Percentiles rank a stretch among this genome's conserved stretches.
phyloP scores from a whole-genome alignment of 768 basidiomycete species.

The Symmetrospora coprosmae region DNA sequence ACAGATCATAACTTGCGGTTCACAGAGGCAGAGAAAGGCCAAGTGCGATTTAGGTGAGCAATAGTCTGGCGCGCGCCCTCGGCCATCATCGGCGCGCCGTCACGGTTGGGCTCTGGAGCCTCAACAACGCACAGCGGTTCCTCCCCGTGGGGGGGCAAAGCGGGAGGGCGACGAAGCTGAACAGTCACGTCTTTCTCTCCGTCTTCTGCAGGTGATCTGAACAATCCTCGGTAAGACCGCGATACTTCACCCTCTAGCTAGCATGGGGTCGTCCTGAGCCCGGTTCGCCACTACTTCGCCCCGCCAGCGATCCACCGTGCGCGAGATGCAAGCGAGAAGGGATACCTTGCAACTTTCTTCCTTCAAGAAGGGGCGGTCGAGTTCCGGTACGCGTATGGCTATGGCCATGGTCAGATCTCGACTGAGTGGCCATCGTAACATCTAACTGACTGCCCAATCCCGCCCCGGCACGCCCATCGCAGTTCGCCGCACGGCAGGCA shows the following conservation, averaged over 20 bases:
- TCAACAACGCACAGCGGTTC: neutral
- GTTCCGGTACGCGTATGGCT: constrained; percentile 1
- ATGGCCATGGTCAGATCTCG: neutral
- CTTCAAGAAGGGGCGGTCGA: constrained; percentile 19
- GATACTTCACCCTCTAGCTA: neutral
- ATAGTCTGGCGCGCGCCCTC: neutral
- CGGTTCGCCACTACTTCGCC: neutral
- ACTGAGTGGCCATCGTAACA: neutral
- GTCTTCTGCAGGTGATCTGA: constrained; percentile 18
- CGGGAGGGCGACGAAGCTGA: neutral
- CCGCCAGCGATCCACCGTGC: constrained; percentile 28
- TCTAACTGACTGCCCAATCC: neutral
- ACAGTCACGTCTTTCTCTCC: neutral
- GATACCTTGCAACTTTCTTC: constrained; percentile 23
- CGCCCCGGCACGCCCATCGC: neutral
- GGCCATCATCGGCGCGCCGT: neutral
- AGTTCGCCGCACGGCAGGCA: neutral
- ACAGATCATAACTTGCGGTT: neutral
- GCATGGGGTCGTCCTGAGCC: neutral
- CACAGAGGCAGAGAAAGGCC: constrained; percentile 27
- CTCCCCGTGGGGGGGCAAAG: neutral
- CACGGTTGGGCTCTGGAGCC: neutral
- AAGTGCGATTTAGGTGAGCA: constrained; percentile 31
- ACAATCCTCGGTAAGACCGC: constrained; percentile 11
- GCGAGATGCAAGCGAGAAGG: constrained; percentile 28